A percentile compares a stretch with the other conserved stretches of the same genome.
Conservation (phyloP, 2,329 filamentous ascomycete genomes). For the Calonectria pseudoreteaudii region DNA sequence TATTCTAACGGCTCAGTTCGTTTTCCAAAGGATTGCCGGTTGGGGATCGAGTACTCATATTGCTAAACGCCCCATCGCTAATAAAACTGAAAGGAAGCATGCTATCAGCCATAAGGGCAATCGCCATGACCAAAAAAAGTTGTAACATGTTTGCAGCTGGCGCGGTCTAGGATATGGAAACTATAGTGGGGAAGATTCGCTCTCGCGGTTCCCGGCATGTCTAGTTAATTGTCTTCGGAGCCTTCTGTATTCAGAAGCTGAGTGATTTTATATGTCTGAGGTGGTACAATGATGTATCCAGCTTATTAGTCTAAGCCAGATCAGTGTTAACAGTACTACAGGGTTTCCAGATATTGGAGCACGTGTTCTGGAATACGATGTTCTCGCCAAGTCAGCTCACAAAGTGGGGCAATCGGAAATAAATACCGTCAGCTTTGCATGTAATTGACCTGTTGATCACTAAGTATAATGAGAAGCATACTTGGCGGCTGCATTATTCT, state of each 20-base stretch:
- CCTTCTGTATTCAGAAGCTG: background rate
- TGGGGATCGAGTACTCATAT: no score
- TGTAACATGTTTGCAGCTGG: no score
- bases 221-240: background rate
- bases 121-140: no score
- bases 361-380: background rate
- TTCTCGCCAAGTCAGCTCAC: background rate
- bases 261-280: background rate
- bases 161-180: background rate
- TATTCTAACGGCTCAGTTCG: no score
- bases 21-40: no score
- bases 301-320: background rate
- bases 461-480: background rate
- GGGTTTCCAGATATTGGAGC: background rate
- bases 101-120: no score
- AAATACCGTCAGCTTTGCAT: background rate
- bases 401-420: background rate
- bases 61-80: no score
- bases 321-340: background rate
- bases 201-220: background rate
- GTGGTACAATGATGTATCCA: background rate
- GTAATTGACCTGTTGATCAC: background rate
- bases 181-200: background rate
- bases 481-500: background rate
- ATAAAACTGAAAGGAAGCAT: no score